These are phyloP conservation scores for Volvox carteri DNA, from an alignment of 163 green algal genomes.

Conservation along the genomic window DNA sequence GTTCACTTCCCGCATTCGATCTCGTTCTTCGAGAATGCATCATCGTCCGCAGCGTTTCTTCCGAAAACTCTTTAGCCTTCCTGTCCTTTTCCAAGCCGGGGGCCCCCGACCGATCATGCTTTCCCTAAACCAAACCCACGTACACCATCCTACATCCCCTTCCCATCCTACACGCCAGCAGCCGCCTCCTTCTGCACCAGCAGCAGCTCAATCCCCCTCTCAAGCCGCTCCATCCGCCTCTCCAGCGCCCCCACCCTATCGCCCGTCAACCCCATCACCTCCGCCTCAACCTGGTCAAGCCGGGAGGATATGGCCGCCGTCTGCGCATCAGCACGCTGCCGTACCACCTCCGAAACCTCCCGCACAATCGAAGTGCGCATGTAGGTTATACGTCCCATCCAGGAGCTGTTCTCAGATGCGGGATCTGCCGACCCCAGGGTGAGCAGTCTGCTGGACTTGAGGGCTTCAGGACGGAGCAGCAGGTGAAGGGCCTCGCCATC, in stretches of 20 bases:
- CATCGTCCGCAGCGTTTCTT: no score
- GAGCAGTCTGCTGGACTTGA: not conserved
- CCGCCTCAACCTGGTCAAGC: not conserved
- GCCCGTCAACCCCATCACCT: not conserved
- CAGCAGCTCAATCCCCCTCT: not conserved
- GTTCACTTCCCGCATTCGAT: not conserved
- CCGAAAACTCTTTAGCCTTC: no score
- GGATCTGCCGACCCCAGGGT: not conserved
- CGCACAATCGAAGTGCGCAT: slow-evolving; percentile 35
- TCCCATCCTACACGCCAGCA: no score
- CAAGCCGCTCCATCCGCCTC: not conserved
- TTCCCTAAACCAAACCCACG: no score
- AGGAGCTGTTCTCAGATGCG: not conserved
- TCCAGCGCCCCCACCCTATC: not conserved
- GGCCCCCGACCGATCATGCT: no score
- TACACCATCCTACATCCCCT: no score
- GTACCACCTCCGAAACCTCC: slow-evolving; percentile 8
- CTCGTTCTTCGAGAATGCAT: no score
- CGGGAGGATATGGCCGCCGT: not conserved
- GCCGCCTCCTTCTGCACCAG: not conserved
- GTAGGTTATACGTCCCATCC: slow-evolving; percentile 41
- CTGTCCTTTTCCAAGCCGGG: no score
- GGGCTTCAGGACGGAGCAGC: slow-evolving; percentile 36
- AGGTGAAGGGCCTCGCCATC: slow-evolving; percentile 46
- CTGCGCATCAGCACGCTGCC: not conserved